These are phyloP conservation scores for Cicer cuneatum DNA, from an alignment of 306 rosid species.

Conservation along the genomic window DNA sequence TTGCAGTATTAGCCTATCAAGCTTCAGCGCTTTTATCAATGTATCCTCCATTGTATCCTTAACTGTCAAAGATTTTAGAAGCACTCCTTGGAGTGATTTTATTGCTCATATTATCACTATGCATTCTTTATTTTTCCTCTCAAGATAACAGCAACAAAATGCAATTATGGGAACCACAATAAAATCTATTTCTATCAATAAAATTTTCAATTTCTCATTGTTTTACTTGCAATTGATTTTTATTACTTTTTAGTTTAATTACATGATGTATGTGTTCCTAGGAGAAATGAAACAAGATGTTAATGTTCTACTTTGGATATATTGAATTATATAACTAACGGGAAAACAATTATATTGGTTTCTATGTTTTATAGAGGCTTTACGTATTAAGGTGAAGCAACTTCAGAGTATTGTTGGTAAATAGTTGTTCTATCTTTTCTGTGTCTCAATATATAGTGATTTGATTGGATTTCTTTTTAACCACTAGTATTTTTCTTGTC, in stretches of 20 bases:
- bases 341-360: constrained; percentile 21
- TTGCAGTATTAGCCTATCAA: constrained; percentile 77
- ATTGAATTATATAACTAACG: constrained; percentile 6
- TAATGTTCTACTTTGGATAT: constrained; percentile 28
- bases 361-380: constrained; percentile 12
- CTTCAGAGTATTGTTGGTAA: background rate
- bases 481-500: constrained; percentile 14
- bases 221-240: background rate
- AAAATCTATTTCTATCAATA: background rate
- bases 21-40: constrained; percentile 65
- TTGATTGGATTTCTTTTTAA: background rate
- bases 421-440: background rate
- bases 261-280: constrained; percentile 1
- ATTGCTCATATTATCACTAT: background rate
- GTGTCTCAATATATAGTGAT: background rate
- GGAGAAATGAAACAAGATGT: constrained; percentile 16
- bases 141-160: constrained; percentile 26
- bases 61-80: constrained; percentile 43
- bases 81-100: constrained; percentile 29
- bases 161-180: constrained; percentile 7
- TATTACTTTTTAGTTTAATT: background rate
- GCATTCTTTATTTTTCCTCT: constrained; percentile 17
- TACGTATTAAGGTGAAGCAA: constrained; percentile 27
- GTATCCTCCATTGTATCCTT: constrained; percentile 99
- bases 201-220: constrained; percentile 10